Evolutionary conservation across 2,329 filamentous ascomycete species (phyloP), one percentile per base, ranked within the genome.

Genomic region (Coniochaeta ligniaria): DNA sequence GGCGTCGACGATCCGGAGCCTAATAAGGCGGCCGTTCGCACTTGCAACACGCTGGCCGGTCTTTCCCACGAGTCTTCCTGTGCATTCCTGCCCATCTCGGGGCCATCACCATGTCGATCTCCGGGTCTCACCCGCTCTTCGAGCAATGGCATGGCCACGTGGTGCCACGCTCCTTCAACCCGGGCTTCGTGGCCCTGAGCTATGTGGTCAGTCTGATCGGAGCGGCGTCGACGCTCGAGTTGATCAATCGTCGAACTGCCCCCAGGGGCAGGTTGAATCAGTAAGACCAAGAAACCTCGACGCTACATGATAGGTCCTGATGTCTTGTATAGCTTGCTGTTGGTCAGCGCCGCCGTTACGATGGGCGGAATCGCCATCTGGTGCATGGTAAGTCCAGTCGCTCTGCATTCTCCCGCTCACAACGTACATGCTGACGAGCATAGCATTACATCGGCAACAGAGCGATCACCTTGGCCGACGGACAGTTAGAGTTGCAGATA

Each of bases 371-470:
- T 91, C 63, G 79, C 87, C 43, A 90, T 90, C 61, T 91, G 87
- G 88, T 88, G 83, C 67, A 90, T 90, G 83, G 80, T 82, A 72
- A 61, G 75, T 65, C 8, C 20, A 31, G 26, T 33, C 24, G 20
- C n/a, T 58, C 14, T 58, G 9, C 33, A 56, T 24, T 5, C 38
- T n/a, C 36, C 14, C 47, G 43, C 20, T 47, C 20, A 47, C n/a
- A 22, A 6, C 20, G 22, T 24, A 16, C 78, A 74, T 61, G 69
- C 75, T 38, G 56, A 58, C 56, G 14, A 7, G 2, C 73, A 74
- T 78, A 88, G 89, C 91, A 95, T 71, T 94, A 90, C 68, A 88
- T 95, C 65, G 91, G 91, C 24, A 94, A 95, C 70, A 82, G 89
- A 59, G 91, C 91, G 16, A 89, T 94, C 63, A 78, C 88, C 28